These are phyloP conservation scores for Lactarius hengduanensis DNA, from an alignment of 768 basidiomycete species.

Conservation along the genomic window DNA sequence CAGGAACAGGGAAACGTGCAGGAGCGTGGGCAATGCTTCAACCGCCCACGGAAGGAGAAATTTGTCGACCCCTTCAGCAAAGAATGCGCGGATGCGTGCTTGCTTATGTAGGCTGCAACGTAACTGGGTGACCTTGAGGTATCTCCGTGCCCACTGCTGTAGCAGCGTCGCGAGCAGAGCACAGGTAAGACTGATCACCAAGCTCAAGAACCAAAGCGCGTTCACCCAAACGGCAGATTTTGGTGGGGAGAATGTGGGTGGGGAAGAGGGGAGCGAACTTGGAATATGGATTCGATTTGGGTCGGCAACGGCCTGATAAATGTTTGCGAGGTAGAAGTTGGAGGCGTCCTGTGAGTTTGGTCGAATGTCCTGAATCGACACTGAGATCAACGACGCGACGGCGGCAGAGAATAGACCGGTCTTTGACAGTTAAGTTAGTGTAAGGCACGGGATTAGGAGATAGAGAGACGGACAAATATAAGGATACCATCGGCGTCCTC, in stretches of 20 bases:
- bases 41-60: background rate
- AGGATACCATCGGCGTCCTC: background rate
- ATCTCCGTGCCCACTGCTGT: background rate
- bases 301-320: background rate
- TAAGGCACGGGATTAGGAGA: background rate
- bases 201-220: background rate
- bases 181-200: background rate
- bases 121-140: background rate
- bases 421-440: background rate
- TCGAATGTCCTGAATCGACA: background rate
- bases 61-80: background rate
- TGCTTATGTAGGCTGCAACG: background rate
- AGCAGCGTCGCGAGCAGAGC: background rate
- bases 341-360: background rate
- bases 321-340: background rate
- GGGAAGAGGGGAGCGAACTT: background rate
- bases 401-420: background rate
- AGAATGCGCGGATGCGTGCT: background rate
- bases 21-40: background rate
- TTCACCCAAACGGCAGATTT: background rate
- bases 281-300: background rate
- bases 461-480: background rate
- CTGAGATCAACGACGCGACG: background rate
- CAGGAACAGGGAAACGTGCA: background rate
- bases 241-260: background rate